A percentile compares a stretch with the other conserved stretches of the same genome.
Evolutionary conservation across 306 rosid genomes (phyloP).

Genomic region (Gleditsia sinensis): DNA sequence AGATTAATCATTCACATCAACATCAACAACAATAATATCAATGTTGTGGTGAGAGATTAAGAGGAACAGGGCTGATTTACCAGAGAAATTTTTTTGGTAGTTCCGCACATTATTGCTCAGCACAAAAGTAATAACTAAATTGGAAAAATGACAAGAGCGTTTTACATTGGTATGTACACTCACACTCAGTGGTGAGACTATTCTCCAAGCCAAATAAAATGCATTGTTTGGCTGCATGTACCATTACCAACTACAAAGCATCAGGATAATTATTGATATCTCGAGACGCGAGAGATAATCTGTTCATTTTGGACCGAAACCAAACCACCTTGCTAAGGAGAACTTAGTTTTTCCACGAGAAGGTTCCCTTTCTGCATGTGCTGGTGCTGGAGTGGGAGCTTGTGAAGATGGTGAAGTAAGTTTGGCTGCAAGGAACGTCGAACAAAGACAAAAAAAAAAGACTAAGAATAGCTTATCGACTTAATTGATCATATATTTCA

Average conservation of each 20-base stretch:
- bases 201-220: neutral
- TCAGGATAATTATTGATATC: neutral
- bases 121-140: slow-evolving; percentile 28
- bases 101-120: slow-evolving; percentile 17
- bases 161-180: slow-evolving; percentile 21
- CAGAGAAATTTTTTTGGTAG: slow-evolving; percentile 18
- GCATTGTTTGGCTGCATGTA: slow-evolving; percentile 20
- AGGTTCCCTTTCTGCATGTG: slow-evolving; percentile 44
- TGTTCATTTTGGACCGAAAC: slow-evolving; percentile 76
- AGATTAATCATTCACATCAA: slow-evolving; percentile 20
- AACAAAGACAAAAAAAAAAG: slow-evolving; percentile 10
- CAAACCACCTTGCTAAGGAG: slow-evolving; percentile 82
- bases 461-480: neutral
- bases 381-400: slow-evolving; percentile 42
- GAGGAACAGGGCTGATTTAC: slow-evolving; percentile 30
- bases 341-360: slow-evolving; percentile 66
- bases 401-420: slow-evolving; percentile 43
- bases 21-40: slow-evolving; percentile 30
- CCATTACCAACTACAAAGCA: slow-evolving; percentile 30
- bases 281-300: neutral
- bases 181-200: neutral
- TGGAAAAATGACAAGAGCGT: neutral
- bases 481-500: neutral
- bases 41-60: slow-evolving; percentile 22
- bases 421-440: slow-evolving; percentile 54